Base-by-base conservation (phyloP, 257 asterid species). In the Penstemon eatonii region DNA sequence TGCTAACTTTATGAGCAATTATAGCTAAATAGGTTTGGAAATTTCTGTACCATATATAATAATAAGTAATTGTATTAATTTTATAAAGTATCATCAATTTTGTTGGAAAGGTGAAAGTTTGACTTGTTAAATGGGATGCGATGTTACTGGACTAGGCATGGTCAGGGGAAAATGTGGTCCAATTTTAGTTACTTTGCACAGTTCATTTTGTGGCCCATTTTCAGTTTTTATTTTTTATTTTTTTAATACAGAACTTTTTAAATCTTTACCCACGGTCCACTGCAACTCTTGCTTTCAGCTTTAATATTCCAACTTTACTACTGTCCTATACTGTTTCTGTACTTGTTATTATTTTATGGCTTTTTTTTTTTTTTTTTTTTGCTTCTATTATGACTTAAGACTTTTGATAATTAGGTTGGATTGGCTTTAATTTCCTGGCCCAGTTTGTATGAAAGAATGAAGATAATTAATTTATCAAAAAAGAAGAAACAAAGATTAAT, bases 241-340 rank as follows among this genome's bases (percentile, higher is more conserved):
- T 25, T 25, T 25, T 15, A 15, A 15, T 15, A 15, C 18, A 15
- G 18, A 15, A 15, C 18, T 43, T 65, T 69, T 42, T 38, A 47
- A 39, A 15, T 42, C 51, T 76, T 71, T 43, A 7, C 41, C 41
- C 25, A 4, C 8, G n/a, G n/a, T n/a, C n/a, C n/a, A n/a, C 65
- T 78, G 79, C 76, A 61, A 60, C 76, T 55, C 79, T 73, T 76
- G 63, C 65, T 54, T 78, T 78, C 75, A 60, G 76, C 82, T 59
- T 73, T 78, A 73, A 36, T 8, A 58, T 18, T 38, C 53, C 41
- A 44, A 58, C 59, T 59, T 15, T 5, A 15, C 15, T 15, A 15
- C 12, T 47, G 53, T 47, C 9, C 53, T 10, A 15, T 15, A 15
- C 72, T 67, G 50, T 56, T 25, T 25, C 33, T 72, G 72, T 67